phyloP scores from a whole-genome alignment of 1,139 yeast species.

The Arxiozyma slooffiae region DNA sequence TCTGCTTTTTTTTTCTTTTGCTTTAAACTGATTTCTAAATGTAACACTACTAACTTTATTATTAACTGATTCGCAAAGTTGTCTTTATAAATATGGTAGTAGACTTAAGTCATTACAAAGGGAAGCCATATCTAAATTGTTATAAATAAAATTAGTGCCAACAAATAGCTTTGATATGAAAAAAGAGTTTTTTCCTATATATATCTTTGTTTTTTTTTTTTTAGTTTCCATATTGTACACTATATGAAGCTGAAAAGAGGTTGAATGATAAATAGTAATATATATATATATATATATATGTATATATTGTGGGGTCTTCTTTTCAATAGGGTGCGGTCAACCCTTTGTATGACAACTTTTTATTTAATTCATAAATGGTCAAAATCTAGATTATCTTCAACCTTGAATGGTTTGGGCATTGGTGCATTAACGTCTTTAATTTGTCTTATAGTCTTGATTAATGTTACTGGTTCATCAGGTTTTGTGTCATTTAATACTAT shows the following conservation, averaged over 20 bases:
- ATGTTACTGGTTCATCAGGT: conserved; percentile 56
- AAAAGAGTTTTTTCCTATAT: too few species aligned
- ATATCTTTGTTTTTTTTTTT: not conserved
- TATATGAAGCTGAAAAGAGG: not conserved
- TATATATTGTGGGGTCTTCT: not conserved
- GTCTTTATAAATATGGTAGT: too few species aligned
- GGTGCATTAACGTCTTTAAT: conserved; percentile 79
- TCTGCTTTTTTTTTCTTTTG: too few species aligned
- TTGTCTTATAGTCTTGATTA: conserved; percentile 81
- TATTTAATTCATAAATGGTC: conserved; percentile 8
- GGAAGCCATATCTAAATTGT: too few species aligned
- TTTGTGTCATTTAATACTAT: conserved; percentile 63
- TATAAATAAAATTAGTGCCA: too few species aligned
- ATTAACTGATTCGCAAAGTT: too few species aligned
- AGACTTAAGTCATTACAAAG: too few species aligned
- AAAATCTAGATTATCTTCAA: conserved; percentile 28
- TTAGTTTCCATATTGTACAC: not conserved
- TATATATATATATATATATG: too few species aligned
- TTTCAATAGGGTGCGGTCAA: not conserved
- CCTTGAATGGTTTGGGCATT: conserved; percentile 68
- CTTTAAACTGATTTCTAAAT: too few species aligned
- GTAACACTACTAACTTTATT: too few species aligned
- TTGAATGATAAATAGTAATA: too few species aligned
- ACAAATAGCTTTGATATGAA: not conserved
- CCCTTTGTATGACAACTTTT: not conserved